Evolutionary conservation across 2,329 filamentous ascomycete genomes (phyloP).

Genomic region (Fusarium albosuccineum): DNA sequence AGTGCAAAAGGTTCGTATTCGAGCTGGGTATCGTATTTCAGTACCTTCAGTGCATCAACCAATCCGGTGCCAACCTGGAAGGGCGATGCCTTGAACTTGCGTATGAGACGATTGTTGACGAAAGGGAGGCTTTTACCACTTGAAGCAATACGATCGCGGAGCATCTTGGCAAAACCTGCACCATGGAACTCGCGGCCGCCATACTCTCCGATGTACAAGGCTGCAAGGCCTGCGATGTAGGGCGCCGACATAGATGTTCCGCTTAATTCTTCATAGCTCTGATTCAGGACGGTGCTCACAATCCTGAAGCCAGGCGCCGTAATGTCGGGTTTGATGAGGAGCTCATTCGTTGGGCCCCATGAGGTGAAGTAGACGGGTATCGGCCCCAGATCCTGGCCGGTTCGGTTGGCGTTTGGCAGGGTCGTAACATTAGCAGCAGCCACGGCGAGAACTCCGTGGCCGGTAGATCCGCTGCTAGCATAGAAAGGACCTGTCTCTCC

Average conservation of each 20-base stretch:
- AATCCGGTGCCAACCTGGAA: conserved; percentile 62
- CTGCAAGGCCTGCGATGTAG: conserved; percentile 65
- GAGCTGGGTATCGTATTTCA: conserved; percentile 55
- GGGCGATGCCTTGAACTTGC: conserved; percentile 48
- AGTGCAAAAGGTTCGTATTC: conserved; percentile 61
- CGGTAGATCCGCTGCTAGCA: conserved; percentile 51
- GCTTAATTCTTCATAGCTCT: conserved; percentile 59
- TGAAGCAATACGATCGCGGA: conserved; percentile 52
- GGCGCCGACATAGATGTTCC: conserved; percentile 71
- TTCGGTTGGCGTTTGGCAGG: conserved; percentile 53
- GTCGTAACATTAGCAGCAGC: conserved; percentile 58
- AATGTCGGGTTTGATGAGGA: conserved; percentile 65
- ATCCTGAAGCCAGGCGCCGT: conserved; percentile 64
- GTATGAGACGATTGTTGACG: conserved; percentile 38
- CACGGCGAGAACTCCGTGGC: conserved; percentile 51
- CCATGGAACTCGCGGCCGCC: conserved; percentile 58
- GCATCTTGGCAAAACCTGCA: conserved; percentile 48
- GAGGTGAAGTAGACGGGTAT: conserved; percentile 62
- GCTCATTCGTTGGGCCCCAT: conserved; percentile 66
- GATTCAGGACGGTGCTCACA: conserved; percentile 61
- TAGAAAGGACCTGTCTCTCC: conserved; percentile 64
- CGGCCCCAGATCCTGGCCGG: conserved; percentile 43
- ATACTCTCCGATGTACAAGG: conserved; percentile 58
- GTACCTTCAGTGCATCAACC: conserved; percentile 60
- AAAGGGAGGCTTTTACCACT: conserved; percentile 52